Conservation (phyloP, 108 stramenopile species). For the Skeletonema marinoi region DNA sequence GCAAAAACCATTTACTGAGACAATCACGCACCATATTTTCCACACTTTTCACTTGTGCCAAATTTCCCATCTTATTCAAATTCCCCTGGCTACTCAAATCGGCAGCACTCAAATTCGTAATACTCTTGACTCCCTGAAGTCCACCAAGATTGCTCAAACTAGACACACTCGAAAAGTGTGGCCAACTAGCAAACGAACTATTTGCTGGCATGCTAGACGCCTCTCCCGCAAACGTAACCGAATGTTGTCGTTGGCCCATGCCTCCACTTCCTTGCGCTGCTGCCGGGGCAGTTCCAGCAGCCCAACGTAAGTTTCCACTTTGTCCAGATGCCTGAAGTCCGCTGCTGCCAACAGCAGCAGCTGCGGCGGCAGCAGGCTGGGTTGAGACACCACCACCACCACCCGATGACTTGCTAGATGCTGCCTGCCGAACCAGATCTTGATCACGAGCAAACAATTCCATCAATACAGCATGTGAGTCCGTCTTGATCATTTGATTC, state of each 20-base stretch:
- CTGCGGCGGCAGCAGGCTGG: slow-evolving; percentile 41
- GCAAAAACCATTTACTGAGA: neutral
- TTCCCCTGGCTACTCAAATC: slow-evolving; percentile 86
- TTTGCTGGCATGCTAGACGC: slow-evolving; percentile 56
- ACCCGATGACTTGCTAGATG: slow-evolving; percentile 7
- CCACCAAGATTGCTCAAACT: slow-evolving; percentile 86
- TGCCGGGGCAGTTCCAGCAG: slow-evolving; percentile 8
- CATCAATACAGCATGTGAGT: slow-evolving; percentile 92
- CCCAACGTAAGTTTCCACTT: slow-evolving; percentile 24
- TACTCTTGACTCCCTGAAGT: slow-evolving; percentile 89
- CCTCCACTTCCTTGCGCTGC: slow-evolving; percentile 15
- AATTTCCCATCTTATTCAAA: slow-evolving; percentile 84
- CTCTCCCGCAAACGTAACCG: slow-evolving; percentile 44
- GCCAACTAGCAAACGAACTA: slow-evolving; percentile 70
- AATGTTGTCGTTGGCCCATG: slow-evolving; percentile 46
- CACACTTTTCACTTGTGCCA: slow-evolving; percentile 89
- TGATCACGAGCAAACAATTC: slow-evolving; percentile 92
- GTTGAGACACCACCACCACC: neutral
- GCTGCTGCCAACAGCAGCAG: neutral
- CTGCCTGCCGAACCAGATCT: slow-evolving; percentile 85
- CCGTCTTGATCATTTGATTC: slow-evolving; percentile 78
- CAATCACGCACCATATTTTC: slow-evolving; percentile 76
- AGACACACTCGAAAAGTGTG: slow-evolving; percentile 88
- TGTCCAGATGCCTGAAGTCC: slow-evolving; percentile 31
- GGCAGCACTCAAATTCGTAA: slow-evolving; percentile 83